Conservation (phyloP, 306 rosid genomes). For the Prunus mume region DNA sequence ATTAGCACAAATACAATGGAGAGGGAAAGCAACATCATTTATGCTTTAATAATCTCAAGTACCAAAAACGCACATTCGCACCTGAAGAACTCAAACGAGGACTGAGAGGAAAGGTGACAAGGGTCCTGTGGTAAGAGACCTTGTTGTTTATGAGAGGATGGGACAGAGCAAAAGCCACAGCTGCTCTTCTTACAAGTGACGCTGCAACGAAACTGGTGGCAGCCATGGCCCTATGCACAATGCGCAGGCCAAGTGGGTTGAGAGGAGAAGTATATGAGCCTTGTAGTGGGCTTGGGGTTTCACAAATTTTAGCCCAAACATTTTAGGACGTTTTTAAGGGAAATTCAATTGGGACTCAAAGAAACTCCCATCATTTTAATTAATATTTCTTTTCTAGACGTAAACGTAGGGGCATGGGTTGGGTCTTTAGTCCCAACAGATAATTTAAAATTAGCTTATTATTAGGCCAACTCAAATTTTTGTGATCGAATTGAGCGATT, state of each 20-base stretch:
- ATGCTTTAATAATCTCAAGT: not conserved
- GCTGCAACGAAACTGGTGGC: conserved; percentile 48
- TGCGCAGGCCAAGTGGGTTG: not conserved
- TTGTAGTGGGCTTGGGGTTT: not conserved
- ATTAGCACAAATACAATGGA: not conserved
- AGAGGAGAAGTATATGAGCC: not conserved
- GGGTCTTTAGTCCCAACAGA: no score
- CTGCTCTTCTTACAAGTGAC: conserved; percentile 34
- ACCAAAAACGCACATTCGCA: conserved; percentile 5
- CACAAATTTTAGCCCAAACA: not conserved
- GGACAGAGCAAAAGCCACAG: conserved; percentile 37
- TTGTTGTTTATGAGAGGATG: conserved; percentile 24
- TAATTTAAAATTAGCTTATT: no score
- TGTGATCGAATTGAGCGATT: no score
- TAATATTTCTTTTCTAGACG: no score
- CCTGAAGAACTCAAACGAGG: conserved; percentile 59
- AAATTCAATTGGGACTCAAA: no score
- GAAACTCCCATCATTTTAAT: no score
- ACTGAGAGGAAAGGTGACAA: conserved; percentile 38
- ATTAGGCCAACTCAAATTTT: no score
- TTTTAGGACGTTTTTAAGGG: no score
- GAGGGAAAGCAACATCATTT: not conserved
- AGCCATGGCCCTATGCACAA: conserved; percentile 47
- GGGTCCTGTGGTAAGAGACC: conserved; percentile 34
- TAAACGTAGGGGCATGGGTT: no score